phyloP scores from a whole-genome alignment of 768 basidiomycete species.

The Boletus rufocinnamomeus region DNA sequence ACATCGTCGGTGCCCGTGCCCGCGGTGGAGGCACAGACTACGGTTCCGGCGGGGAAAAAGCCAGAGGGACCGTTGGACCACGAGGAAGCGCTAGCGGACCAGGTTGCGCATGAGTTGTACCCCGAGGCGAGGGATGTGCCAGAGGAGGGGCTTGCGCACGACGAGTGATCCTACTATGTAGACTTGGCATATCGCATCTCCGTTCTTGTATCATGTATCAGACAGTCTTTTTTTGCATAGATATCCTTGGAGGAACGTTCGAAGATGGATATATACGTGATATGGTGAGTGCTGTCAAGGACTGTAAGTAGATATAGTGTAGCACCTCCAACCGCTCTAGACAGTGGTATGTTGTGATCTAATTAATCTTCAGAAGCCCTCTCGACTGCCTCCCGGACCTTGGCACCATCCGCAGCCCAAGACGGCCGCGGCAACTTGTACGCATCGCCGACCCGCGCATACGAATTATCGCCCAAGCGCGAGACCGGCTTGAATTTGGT shows the following conservation, averaged over 20 bases:
- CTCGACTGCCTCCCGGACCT: conserved; percentile 12
- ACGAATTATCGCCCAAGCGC: conserved; percentile 41
- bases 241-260: neutral
- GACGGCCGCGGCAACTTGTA: conserved; percentile 14
- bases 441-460: conserved; percentile 30
- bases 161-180: conserved; percentile 5
- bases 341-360: neutral
- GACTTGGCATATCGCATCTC: neutral
- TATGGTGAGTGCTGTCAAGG: neutral
- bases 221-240: neutral
- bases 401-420: conserved; percentile 18
- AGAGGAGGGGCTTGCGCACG: conserved; percentile 3
- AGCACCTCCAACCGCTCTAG: neutral
- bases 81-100: conserved; percentile 51
- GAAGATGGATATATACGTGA: neutral
- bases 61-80: conserved; percentile 49
- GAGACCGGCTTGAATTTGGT: conserved; percentile 37
- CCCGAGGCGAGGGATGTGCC: conserved; percentile 36
- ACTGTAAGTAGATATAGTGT: neutral
- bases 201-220: neutral
- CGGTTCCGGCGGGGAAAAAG: conserved; percentile 7
- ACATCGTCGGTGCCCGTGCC: neutral
- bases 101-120: conserved; percentile 56
- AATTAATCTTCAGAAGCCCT: neutral
- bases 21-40: neutral